These are phyloP conservation scores for Rhodotorula toruloides DNA, from an alignment of 768 basidiomycete genomes.

Conservation along the genomic window DNA sequence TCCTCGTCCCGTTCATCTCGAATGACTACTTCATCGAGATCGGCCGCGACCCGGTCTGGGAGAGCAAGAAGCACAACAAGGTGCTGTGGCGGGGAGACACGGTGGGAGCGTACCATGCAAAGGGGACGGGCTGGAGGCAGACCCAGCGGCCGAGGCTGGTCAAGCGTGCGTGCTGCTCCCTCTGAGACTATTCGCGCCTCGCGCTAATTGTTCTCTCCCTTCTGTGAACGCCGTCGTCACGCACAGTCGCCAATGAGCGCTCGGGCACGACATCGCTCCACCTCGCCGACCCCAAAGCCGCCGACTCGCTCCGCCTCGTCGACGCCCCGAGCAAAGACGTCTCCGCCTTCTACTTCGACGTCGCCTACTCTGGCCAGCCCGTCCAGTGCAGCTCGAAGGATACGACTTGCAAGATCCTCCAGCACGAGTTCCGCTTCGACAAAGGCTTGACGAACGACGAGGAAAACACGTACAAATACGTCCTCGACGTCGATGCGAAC, in stretches of 20 bases:
- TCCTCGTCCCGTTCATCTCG: constrained; percentile 52
- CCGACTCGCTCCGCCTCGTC: constrained; percentile 16
- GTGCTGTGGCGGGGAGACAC: constrained; percentile 51
- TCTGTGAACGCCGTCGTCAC: background rate
- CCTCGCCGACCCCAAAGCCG: constrained; percentile 1
- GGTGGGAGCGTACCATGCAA: constrained; percentile 44
- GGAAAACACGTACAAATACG: constrained; percentile 42
- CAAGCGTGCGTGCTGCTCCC: constrained; percentile 5
- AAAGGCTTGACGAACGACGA: background rate
- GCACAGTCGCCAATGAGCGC: constrained; percentile 6
- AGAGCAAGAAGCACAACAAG: constrained; percentile 47
- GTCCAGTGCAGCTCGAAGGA: constrained; percentile 38
- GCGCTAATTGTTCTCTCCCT: background rate
- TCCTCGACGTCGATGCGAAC: constrained; percentile 42
- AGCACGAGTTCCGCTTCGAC: constrained; percentile 28
- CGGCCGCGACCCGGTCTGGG: constrained; percentile 45
- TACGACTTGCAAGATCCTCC: constrained; percentile 34
- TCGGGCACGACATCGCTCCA: constrained; percentile 4
- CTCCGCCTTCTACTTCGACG: constrained; percentile 37
- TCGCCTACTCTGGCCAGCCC: constrained; percentile 36
- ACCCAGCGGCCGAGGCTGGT: constrained; percentile 41
- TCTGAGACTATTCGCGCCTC: background rate
- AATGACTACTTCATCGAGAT: constrained; percentile 40
- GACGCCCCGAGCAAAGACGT: constrained; percentile 2
- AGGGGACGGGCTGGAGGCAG: constrained; percentile 35